A percentile compares a stretch with the other conserved stretches of the same genome.
Conservation (phyloP, 169 alveolate genomes). For the Plasmodium ovale region DNA sequence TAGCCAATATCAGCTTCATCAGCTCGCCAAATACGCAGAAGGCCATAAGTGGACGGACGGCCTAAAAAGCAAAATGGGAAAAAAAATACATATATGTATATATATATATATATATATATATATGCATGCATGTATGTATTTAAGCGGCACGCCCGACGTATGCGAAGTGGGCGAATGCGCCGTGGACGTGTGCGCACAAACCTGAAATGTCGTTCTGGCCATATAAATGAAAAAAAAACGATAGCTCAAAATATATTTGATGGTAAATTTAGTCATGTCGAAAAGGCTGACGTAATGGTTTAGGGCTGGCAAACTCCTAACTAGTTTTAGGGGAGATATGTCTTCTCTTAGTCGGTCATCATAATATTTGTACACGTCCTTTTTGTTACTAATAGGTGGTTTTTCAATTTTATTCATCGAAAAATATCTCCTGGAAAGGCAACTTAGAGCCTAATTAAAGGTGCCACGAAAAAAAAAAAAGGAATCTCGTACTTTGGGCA, state of each 20-base stretch:
- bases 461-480: background rate
- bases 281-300: slow-evolving; percentile 79
- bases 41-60: slow-evolving; percentile 91
- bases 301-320: slow-evolving; percentile 58
- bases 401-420: slow-evolving; percentile 6
- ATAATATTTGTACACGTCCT: slow-evolving; percentile 32
- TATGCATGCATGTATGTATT: background rate
- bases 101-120: background rate
- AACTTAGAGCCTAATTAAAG: slow-evolving; percentile 12
- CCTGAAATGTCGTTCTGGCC: slow-evolving; percentile 93
- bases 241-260: slow-evolving; percentile 84
- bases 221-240: slow-evolving; percentile 89
- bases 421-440: slow-evolving; percentile 26
- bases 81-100: background rate
- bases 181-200: slow-evolving; percentile 47
- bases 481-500: no score
- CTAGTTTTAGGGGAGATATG: slow-evolving; percentile 35
- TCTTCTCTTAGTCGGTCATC: slow-evolving; percentile 48
- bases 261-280: slow-evolving; percentile 85
- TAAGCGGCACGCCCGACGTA: background rate
- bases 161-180: background rate
- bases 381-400: slow-evolving; percentile 13
- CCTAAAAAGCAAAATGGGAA: slow-evolving; percentile 73
- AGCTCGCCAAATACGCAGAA: slow-evolving; percentile 91
- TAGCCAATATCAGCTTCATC: slow-evolving; percentile 89